Evolutionary conservation across 2,329 filamentous ascomycete genomes (phyloP), one percentile per base, ranked within the genome.

Genomic region (Epichloe typhina): DNA sequence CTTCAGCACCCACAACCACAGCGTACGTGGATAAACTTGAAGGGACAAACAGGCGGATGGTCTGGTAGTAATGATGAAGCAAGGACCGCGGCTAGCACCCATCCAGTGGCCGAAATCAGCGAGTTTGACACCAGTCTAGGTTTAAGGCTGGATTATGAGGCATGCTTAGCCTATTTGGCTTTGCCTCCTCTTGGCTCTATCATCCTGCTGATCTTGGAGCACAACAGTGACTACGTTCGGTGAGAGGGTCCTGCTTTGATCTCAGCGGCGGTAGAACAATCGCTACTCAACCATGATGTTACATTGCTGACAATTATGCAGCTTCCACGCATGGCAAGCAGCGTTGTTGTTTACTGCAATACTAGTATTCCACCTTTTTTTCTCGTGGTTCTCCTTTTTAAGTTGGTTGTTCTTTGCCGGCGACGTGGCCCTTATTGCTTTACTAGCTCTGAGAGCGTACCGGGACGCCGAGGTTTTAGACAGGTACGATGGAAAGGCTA

Each of bases 181-280:
- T 70, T 95, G 13, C 93, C 93, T 55, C 93, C 93, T 1, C 75
- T 90, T 0, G 93, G 91, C 3, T 87, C 86, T 3, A 87, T 96
- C 26, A 66, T 95, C 57, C 69, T 98, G 59, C 69, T 98, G 57
- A 78, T 97, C 43, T 65, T 91, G 55, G 93, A 98, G 75, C 82
- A 90, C 63, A 93, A 95, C 72, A 96, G 89, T 63, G 93, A 98
- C 69, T 98, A 95, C 67, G 93, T 98, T 52, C 79, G 93, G 86
- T 91, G 69, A 52, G 78, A 41, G 3, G 9, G 17, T 5, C 46
- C 40, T 12, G 21, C 12, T 33, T 36, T 38, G 38, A n/a, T 37
- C 37, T 21, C 3, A 15, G 23, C 23, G 23, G 15, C n/a, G 2
- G 13, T 33, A 15, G 44, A 38, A 19, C 37, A 33, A 15, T 33